These are phyloP conservation scores for Aspergillus thermomutatus DNA, from an alignment of 2,329 filamentous ascomycete genomes.

Conservation along the genomic window DNA sequence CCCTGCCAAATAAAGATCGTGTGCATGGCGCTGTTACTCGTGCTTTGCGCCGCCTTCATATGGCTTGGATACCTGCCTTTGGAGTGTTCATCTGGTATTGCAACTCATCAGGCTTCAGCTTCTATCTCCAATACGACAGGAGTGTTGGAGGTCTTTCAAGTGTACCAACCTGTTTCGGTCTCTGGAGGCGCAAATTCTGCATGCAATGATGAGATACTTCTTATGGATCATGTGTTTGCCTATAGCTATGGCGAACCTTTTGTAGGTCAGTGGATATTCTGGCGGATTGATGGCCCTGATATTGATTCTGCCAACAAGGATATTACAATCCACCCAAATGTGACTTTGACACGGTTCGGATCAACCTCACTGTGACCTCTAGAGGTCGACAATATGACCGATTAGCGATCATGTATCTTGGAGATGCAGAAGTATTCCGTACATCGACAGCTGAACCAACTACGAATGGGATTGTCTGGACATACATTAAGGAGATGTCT, in stretches of 20 bases:
- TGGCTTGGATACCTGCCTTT: not conserved
- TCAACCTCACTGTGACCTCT: slow-evolving; percentile 73
- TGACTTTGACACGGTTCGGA: slow-evolving; percentile 68
- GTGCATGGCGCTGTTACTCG: not conserved
- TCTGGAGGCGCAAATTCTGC: slow-evolving; percentile 31
- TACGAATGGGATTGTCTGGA: slow-evolving; percentile 67
- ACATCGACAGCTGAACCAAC: slow-evolving; percentile 81
- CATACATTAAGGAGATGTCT: slow-evolving; percentile 75
- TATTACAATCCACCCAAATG: slow-evolving; percentile 65
- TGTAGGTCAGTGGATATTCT: slow-evolving; percentile 53
- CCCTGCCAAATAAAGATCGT: not conserved
- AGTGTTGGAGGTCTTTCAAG: slow-evolving; percentile 63
- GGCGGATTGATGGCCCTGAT: not conserved
- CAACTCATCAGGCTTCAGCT: not conserved
- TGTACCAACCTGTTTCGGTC: slow-evolving; percentile 62
- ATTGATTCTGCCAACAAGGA: slow-evolving; percentile 30
- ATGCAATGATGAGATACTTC: slow-evolving; percentile 41
- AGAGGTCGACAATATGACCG: slow-evolving; percentile 73
- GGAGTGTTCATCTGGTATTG: not conserved
- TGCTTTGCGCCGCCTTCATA: not conserved
- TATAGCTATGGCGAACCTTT: slow-evolving; percentile 72
- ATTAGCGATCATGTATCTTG: slow-evolving; percentile 70
- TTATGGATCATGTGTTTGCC: slow-evolving; percentile 70
- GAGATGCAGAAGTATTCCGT: slow-evolving; percentile 75
- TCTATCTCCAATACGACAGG: not conserved